Conservation (phyloP, 2,329 filamentous ascomycete species). For the Nannizziopsis arthrosporioides region DNA sequence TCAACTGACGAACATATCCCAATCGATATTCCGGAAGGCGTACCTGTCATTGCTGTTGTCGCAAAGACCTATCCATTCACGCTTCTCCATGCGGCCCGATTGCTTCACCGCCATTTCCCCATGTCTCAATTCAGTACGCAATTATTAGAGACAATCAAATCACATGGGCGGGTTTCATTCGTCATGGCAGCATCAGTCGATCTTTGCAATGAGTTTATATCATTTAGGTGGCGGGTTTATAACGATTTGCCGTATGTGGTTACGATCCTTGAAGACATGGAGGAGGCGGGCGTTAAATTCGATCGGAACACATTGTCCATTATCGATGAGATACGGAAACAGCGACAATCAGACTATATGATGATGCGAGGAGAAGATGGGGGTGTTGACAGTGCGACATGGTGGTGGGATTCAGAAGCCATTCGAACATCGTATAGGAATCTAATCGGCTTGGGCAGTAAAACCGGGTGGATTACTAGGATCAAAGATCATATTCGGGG, state of each 20-base stretch:
- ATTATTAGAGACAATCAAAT: slow-evolving; percentile 31
- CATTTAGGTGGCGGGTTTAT: slow-evolving; percentile 33
- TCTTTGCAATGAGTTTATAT: slow-evolving; percentile 36
- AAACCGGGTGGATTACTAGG: slow-evolving; percentile 8
- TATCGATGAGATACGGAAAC: slow-evolving; percentile 23
- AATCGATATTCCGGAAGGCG: slow-evolving; percentile 24
- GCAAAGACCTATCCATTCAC: slow-evolving; percentile 32
- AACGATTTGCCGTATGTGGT: slow-evolving; percentile 32
- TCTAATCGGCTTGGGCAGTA: slow-evolving; percentile 9
- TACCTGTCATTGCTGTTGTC: slow-evolving; percentile 26
- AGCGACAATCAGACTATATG: slow-evolving; percentile 18
- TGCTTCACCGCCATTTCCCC: slow-evolving; percentile 32
- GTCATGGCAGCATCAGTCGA: slow-evolving; percentile 33
- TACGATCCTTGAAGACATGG: slow-evolving; percentile 34
- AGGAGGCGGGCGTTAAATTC: slow-evolving; percentile 31
- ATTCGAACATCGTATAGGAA: slow-evolving; percentile 12
- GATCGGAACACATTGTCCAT: slow-evolving; percentile 25
- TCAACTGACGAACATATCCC: neutral
- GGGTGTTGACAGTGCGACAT: neutral
- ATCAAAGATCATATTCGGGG: slow-evolving; percentile 5
- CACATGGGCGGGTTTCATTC: slow-evolving; percentile 31
- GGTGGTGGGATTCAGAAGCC: slow-evolving; percentile 14
- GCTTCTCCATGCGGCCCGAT: slow-evolving; percentile 31
- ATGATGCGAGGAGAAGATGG: neutral
- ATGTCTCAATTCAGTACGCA: slow-evolving; percentile 31